Base-by-base conservation (phyloP, 176 grass and related monocot species). In the Thinopyrum elongatum region DNA sequence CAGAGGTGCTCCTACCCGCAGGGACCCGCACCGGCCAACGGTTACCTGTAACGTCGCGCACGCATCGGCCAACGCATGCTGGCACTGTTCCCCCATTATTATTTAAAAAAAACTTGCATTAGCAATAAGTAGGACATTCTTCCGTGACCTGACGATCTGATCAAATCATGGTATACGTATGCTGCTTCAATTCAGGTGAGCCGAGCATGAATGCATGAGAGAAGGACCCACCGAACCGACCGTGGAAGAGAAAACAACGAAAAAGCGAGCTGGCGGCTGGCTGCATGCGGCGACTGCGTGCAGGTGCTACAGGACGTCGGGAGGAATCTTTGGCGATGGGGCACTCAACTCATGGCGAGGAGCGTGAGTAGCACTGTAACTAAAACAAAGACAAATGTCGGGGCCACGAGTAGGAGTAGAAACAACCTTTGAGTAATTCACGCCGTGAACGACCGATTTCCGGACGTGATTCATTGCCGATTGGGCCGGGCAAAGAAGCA, bases 281-380 rank as follows among this genome's bases (percentile, higher is more conserved):
- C 76, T 10, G 77, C 57, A 63, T 16, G 34, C 57, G 60, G 22
- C 34, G 77, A 64, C 34, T 8, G 77, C 14, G 58, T 79, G 58
- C 77, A 41, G 77, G 59, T 4, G 39, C 70, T 46, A 46, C 13
- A 25, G 23, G 39, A 73, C 70, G 35, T 7, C 7, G 7, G 34
- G 14, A 73, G 82, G 82, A 84, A 76, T 76, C 38, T 49, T 30
- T 60, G 82, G 26, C 70, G 82, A 75, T 46, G 70, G 35, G 51
- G 57, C 19, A 31, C 39, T 84, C 39, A 64, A 31, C 39, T 84
- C 39, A 64, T 64, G 38, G 22, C 5, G 53, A 59, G 81, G 31
- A 53, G 49, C 16, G 49, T 53, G 53, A 8, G 53, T 19, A 53
- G 49, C 10, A 41, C 7, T 57, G 10, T 8, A 39, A 0, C 2